These are phyloP conservation scores for Byssoonygena ceratinophila DNA, from an alignment of 2,329 filamentous ascomycete genomes.

Conservation along the genomic window DNA sequence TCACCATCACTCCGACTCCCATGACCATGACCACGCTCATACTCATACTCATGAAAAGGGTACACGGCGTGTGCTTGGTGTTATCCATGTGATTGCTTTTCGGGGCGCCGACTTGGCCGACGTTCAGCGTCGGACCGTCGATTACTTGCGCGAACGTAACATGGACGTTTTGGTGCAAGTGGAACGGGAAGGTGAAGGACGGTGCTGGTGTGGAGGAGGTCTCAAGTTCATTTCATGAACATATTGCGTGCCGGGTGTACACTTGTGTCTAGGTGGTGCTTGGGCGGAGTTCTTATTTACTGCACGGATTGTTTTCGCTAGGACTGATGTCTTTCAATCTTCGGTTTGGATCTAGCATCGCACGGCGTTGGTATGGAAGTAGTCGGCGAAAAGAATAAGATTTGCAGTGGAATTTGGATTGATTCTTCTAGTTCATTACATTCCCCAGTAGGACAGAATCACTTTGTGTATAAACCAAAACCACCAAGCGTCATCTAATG, in stretches of 20 bases:
- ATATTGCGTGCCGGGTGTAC: neutral
- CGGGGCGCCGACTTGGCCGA: slow-evolving; percentile 67
- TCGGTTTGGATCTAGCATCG: no score
- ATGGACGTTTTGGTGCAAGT: slow-evolving; percentile 82
- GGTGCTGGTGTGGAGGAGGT: slow-evolving; percentile 52
- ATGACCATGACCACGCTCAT: slow-evolving; percentile 13
- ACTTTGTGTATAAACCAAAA: no score
- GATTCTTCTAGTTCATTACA: no score
- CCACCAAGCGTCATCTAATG: no score
- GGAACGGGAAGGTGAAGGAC: slow-evolving; percentile 66
- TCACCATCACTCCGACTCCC: slow-evolving; percentile 9
- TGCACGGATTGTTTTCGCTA: no score
- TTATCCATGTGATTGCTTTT: slow-evolving; percentile 74
- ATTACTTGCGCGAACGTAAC: slow-evolving; percentile 58
- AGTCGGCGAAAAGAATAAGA: no score
- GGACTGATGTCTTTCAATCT: no score
- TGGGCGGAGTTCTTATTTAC: no score
- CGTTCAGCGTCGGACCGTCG: slow-evolving; percentile 63
- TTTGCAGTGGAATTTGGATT: no score
- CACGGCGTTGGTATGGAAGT: neutral
- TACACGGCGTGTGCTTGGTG: slow-evolving; percentile 53
- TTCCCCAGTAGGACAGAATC: no score
- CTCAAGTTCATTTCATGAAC: slow-evolving; percentile 19
- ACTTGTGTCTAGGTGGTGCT: no score
- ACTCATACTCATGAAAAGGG: slow-evolving; percentile 16